A percentile compares a stretch with the other conserved stretches of the same genome.
Conservation (phyloP, 1,139 yeast species). For the Hyphopichia wangnamkhiaoensis region DNA sequence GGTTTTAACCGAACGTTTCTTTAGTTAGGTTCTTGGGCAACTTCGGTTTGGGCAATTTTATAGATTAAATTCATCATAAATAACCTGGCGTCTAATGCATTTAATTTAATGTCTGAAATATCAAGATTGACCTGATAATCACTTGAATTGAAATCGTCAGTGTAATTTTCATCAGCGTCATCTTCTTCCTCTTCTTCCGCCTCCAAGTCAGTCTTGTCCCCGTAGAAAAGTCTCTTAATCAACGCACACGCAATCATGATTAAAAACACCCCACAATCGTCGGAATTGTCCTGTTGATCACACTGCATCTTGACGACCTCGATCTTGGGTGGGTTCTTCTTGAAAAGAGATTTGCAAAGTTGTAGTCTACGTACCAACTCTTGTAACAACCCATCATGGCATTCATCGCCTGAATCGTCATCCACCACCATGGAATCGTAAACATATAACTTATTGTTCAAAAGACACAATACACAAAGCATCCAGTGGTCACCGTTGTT, state of each 20-base stretch:
- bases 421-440: slow-evolving; percentile 43
- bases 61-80: slow-evolving; percentile 20
- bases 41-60: slow-evolving; percentile 1
- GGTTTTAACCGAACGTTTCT: slow-evolving; percentile 25
- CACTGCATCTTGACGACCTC: slow-evolving; percentile 30
- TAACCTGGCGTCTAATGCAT: slow-evolving; percentile 32
- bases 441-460: slow-evolving; percentile 33
- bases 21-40: slow-evolving; percentile 9
- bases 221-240: slow-evolving; percentile 23
- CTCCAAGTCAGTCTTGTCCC: slow-evolving; percentile 1
- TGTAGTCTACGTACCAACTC: slow-evolving; percentile 26
- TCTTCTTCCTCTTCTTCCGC: slow-evolving; percentile 8
- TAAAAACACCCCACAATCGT: slow-evolving; percentile 48
- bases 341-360: slow-evolving; percentile 5
- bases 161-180: slow-evolving; percentile 1
- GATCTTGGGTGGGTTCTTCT: slow-evolving; percentile 14
- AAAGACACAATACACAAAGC: slow-evolving; percentile 30
- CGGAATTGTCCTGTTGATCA: slow-evolving; percentile 46
- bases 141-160: slow-evolving; percentile 2
- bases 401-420: slow-evolving; percentile 16
- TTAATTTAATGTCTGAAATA: slow-evolving; percentile 25
- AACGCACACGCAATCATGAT: slow-evolving; percentile 43
- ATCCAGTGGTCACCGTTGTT: slow-evolving; percentile 51
- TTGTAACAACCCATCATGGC: slow-evolving; percentile 19
- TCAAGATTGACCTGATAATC: slow-evolving; percentile 22